Conservation (phyloP, 2,329 filamentous ascomycete species). For the Pseudogymnoascus sp. region DNA sequence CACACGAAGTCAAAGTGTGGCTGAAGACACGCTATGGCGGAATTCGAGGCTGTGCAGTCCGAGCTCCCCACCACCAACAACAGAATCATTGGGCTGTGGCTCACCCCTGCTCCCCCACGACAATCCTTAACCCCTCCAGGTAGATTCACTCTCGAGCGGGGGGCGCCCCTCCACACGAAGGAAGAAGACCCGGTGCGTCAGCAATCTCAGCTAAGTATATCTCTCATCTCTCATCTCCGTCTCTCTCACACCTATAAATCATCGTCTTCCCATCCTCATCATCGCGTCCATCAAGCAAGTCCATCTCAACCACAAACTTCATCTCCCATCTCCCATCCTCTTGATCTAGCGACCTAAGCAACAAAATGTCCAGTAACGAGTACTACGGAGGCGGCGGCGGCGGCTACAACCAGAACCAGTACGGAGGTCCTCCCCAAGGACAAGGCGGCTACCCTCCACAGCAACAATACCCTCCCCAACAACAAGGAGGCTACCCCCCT, state of each 20-base stretch:
- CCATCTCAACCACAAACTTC: background rate
- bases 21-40: background rate
- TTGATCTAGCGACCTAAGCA: background rate
- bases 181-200: constrained; percentile 1
- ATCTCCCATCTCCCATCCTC: background rate
- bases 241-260: constrained; percentile 2
- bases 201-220: constrained; percentile 10
- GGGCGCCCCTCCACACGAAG: constrained; percentile 1
- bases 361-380: constrained; percentile 24
- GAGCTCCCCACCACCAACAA: background rate
- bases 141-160: background rate
- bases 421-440: constrained; percentile 17
- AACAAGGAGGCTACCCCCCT: constrained; percentile 12
- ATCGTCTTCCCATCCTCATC: constrained; percentile 4
- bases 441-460: constrained; percentile 17
- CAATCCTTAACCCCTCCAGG: constrained; percentile 9
- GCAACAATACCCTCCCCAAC: constrained; percentile 12
- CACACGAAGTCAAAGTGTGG: constrained; percentile 4
- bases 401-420: constrained; percentile 16
- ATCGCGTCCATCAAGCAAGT: constrained; percentile 8
- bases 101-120: background rate
- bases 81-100: constrained; percentile 7
- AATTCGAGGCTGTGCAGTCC: constrained; percentile 8
- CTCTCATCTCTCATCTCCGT: background rate
- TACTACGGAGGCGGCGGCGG: constrained; percentile 22